These are phyloP conservation scores for Chamaecrista fasciculata DNA, from an alignment of 306 rosid species.

Conservation along the genomic window DNA sequence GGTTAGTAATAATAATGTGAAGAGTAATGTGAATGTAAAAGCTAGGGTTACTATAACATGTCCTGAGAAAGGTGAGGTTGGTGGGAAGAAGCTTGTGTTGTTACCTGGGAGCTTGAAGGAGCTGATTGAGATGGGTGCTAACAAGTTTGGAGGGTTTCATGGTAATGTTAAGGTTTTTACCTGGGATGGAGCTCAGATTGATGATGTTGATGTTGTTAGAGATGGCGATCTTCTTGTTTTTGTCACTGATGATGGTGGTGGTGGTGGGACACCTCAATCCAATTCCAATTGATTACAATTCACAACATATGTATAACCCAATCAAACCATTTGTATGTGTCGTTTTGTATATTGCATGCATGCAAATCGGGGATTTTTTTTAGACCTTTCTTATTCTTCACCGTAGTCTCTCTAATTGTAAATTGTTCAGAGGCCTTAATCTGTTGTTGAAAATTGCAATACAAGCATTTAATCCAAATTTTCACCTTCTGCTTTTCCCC, in stretches of 20 bases:
- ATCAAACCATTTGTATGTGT: no score
- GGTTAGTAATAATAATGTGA: background rate
- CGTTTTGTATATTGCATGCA: background rate
- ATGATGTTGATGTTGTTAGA: conserved; percentile 53
- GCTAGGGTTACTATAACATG: conserved; percentile 48
- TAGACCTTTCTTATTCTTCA: no score
- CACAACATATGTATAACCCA: no score
- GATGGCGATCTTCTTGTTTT: conserved; percentile 66
- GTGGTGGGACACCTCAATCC: background rate
- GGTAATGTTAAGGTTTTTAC: conserved; percentile 40
- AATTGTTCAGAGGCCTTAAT: background rate
- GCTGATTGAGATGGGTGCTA: conserved; percentile 46
- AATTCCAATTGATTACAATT: no score
- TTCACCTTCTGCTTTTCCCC: background rate
- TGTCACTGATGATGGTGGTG: background rate
- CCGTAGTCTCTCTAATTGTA: no score
- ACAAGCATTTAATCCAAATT: background rate
- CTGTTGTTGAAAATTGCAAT: background rate
- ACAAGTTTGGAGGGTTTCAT: conserved; percentile 44
- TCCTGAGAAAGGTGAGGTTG: conserved; percentile 38
- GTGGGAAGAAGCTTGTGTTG: conserved; percentile 48
- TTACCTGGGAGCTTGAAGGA: conserved; percentile 47
- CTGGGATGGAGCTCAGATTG: conserved; percentile 59
- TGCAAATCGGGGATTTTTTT: no score
- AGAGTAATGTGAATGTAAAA: background rate